Percentiles rank a stretch among this genome's conserved stretches.
phyloP scores from a whole-genome alignment of 768 basidiomycete genomes.

The Tricholoma bakamatsutake region DNA sequence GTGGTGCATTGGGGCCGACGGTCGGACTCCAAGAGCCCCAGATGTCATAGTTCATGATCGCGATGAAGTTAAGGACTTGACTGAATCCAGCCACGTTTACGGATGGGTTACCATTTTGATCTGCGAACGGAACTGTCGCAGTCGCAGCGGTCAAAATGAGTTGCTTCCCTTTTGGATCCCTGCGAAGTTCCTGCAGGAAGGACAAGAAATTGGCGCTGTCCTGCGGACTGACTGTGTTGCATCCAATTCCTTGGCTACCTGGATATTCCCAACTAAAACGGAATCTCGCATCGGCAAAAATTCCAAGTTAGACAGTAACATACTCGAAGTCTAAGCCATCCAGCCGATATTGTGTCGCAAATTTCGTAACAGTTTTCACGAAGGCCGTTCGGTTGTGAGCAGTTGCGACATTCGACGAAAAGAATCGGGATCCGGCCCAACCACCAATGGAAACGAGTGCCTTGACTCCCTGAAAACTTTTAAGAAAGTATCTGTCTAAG shows the following conservation, averaged over 20 bases:
- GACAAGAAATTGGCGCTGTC: slow-evolving; percentile 78
- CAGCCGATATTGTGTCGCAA: slow-evolving; percentile 47
- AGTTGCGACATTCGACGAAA: slow-evolving; percentile 57
- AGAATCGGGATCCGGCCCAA: slow-evolving; percentile 61
- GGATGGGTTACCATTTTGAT: slow-evolving; percentile 47
- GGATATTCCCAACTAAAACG: slow-evolving; percentile 88
- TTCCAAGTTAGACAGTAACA: slow-evolving; percentile 8
- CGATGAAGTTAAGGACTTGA: slow-evolving; percentile 48
- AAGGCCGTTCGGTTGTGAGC: slow-evolving; percentile 56
- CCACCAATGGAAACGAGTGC: slow-evolving; percentile 63
- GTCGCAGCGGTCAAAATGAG: slow-evolving; percentile 54
- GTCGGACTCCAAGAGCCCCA: slow-evolving; percentile 58
- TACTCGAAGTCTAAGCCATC: slow-evolving; percentile 58
- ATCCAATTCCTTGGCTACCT: slow-evolving; percentile 56
- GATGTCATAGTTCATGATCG: slow-evolving; percentile 69
- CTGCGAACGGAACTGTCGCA: slow-evolving; percentile 34
- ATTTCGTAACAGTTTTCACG: slow-evolving; percentile 46
- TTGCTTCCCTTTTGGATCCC: slow-evolving; percentile 41
- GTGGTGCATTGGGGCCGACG: slow-evolving; percentile 83
- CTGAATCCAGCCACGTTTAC: slow-evolving; percentile 70
- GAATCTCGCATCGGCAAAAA: neutral
- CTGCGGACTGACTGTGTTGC: slow-evolving; percentile 53
- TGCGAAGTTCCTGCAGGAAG: slow-evolving; percentile 71
- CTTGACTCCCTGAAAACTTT: slow-evolving; percentile 41
- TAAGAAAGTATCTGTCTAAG: too few species aligned